Evolutionary conservation across 176 grass and related monocot genomes (phyloP), one percentile per base, ranked within the genome.

Genomic region (Ampelocalamus luodianensis): DNA sequence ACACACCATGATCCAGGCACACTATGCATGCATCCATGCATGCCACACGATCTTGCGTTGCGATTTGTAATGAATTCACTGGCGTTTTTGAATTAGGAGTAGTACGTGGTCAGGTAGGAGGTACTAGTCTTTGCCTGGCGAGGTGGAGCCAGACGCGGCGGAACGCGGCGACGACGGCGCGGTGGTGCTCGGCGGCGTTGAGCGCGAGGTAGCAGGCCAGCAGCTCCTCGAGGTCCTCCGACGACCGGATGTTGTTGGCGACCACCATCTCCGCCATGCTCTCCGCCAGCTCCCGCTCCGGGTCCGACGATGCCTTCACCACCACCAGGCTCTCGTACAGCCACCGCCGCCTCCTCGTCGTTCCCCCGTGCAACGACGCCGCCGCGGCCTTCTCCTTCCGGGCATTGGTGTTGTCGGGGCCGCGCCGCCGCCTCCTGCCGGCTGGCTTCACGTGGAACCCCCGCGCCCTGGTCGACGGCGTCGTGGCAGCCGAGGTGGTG

Each of bases 241-340:
- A 6, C 71, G 44, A 60, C n/a, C 72, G 60, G 26, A 97, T 82
- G 43, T 60, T 71, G 69, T 95, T 97, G 82, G 88, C 91, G 13
- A 66, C 63, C 55, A 97, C 86, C 95, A 97, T 97, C 72, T 97
- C 95, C 43, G 90, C 71, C 93, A 97, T 97, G 84, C 92, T 94
- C 71, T 93, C 92, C 40, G 86, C 88, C 78, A 97, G 89, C 73
- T 95, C 93, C 75, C 51, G 76, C 85, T 91, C 90, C 40, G 95
- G 93, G 79, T 97, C 93, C 20, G n/a, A 71, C 32, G 95, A 93
- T 58, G 68, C 8, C 93, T 91, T 95, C 79, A 97, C 91, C 75
- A 97, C 87, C 72, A 91, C 87, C 81, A 91, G 75, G 88, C 93
- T 96, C 76, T 92, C 90, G 61, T 74, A 82, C 54, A 93, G 83